A percentile compares a stretch with the other conserved stretches of the same genome.
Evolutionary conservation across 352 stramenopile species (phyloP).

Genomic region (Globisporangium paroecandrum): DNA sequence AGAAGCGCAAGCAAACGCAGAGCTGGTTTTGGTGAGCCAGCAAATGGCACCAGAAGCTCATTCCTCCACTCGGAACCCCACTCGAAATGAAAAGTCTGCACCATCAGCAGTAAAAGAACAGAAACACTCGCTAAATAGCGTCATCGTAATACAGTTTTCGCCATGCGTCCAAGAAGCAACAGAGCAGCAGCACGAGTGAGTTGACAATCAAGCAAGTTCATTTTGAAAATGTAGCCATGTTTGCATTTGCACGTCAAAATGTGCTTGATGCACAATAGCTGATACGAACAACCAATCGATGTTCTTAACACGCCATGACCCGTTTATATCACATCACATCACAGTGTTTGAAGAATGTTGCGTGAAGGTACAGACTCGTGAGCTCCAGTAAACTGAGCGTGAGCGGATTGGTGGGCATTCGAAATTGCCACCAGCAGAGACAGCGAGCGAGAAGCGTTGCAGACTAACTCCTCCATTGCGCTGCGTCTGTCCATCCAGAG

Average conservation of each 20-base stretch:
- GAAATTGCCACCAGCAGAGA: slow-evolving; percentile 1
- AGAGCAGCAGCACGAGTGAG: neutral
- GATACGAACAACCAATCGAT: neutral
- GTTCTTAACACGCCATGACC: neutral
- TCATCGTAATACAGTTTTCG: slow-evolving; percentile 3
- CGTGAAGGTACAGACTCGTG: slow-evolving; percentile 1
- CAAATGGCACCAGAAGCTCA: neutral
- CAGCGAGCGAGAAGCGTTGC: slow-evolving; percentile 8
- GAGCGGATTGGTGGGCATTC: neutral
- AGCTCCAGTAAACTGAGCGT: slow-evolving; percentile 1
- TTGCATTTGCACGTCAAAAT: neutral
- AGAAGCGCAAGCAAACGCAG: slow-evolving; percentile 21
- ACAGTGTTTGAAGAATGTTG: neutral
- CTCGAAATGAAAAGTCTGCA: neutral
- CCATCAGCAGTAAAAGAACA: neutral
- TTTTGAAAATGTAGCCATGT: neutral
- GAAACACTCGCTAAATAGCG: neutral
- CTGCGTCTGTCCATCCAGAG: slow-evolving; percentile 4
- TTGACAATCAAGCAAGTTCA: neutral
- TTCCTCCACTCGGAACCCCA: neutral
- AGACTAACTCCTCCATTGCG: neutral
- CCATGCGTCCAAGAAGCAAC: neutral
- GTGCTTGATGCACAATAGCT: neutral
- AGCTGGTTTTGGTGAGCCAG: slow-evolving; percentile 20
- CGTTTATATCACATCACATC: neutral